These are phyloP conservation scores for Beauveria caledonica DNA, from an alignment of 2,329 filamentous ascomycete genomes.

Conservation along the genomic window DNA sequence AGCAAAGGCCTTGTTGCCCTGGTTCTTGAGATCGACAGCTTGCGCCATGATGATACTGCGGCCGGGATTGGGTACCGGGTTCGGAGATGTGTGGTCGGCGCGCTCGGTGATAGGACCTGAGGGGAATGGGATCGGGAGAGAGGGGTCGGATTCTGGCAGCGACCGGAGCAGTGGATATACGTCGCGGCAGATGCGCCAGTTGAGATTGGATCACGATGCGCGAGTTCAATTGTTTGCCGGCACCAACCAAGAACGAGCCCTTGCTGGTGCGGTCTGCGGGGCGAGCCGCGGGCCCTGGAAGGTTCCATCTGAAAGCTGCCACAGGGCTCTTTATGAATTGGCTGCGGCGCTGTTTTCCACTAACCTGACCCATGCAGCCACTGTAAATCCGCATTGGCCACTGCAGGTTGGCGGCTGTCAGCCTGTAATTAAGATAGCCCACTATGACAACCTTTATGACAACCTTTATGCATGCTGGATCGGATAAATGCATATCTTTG, in stretches of 20 bases:
- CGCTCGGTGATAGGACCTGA: background rate
- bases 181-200: background rate
- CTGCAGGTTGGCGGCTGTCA: background rate
- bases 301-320: background rate
- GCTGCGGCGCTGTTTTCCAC: background rate
- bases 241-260: background rate
- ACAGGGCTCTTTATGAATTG: background rate
- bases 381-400: background rate
- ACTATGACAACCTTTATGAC: too few relatives aligned
- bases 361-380: constrained; percentile 1
- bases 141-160: background rate
- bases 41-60: constrained; percentile 33
- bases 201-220: background rate
- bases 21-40: constrained; percentile 78
- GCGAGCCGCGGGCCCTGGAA: constrained; percentile 9
- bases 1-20: constrained; percentile 90
- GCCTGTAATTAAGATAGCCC: too few relatives aligned
- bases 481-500: constrained; percentile 5
- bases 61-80: background rate
- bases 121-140: too few relatives aligned
- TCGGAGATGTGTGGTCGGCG: background rate
- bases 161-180: background rate
- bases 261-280: constrained; percentile 4
- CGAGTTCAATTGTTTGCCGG: background rate
- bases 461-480: background rate